Percentiles rank a stretch among this genome's conserved stretches.
Evolutionary conservation across 805 yeast species (phyloP).

Genomic region (Starmerella apicola): DNA sequence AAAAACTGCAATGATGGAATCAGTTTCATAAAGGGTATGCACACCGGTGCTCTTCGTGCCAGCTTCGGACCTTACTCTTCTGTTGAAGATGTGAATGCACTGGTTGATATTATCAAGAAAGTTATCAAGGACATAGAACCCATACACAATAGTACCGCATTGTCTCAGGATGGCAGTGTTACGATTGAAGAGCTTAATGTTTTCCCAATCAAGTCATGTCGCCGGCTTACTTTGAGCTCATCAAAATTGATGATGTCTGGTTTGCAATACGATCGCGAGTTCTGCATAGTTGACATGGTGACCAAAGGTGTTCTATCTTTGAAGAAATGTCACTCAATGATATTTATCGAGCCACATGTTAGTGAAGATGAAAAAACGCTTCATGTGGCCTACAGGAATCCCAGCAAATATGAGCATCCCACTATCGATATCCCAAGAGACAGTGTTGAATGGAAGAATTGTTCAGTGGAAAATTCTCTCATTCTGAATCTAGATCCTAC

Average conservation of each 20-base stretch:
- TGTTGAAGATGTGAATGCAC: conserved; percentile 26
- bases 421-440: background rate
- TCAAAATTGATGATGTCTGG: conserved; percentile 24
- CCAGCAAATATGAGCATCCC: background rate
- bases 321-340: conserved; percentile 30
- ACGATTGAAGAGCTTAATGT: conserved; percentile 23
- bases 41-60: conserved; percentile 34
- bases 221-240: conserved; percentile 25
- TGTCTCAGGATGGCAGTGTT: background rate
- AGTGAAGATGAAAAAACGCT: conserved; percentile 1
- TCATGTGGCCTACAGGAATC: background rate
- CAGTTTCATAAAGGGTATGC: conserved; percentile 30
- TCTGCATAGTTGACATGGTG: conserved; percentile 28
- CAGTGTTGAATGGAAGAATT: conserved; percentile 4
- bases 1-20: conserved; percentile 35
- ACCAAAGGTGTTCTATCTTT: conserved; percentile 26
- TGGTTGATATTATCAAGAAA: conserved; percentile 24
- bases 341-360: conserved; percentile 27
- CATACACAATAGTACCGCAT: background rate
- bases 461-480: background rate
- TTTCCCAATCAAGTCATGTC: conserved; percentile 37
- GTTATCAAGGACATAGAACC: conserved; percentile 14
- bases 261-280: conserved; percentile 32
- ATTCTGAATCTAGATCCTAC: conserved; percentile 13
- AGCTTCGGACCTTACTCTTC: conserved; percentile 34